These are phyloP conservation scores for Glycine tomentella DNA, from an alignment of 306 rosid species.

Conservation along the genomic window DNA sequence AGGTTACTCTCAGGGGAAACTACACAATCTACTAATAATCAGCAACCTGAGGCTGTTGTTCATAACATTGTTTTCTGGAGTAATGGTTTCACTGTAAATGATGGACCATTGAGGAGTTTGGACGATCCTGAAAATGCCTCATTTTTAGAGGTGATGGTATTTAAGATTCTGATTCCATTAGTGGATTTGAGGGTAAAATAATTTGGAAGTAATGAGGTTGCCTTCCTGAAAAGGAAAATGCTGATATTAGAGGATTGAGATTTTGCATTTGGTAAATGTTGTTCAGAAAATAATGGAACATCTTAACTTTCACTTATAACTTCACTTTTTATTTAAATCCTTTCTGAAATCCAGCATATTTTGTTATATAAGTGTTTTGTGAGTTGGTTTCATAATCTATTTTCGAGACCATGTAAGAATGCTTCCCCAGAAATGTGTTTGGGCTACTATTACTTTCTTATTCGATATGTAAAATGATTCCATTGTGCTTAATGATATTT, in stretches of 20 bases:
- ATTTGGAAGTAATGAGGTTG: conserved; percentile 23
- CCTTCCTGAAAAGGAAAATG: neutral
- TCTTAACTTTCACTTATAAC: conserved; percentile 12
- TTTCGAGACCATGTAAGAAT: conserved; percentile 9
- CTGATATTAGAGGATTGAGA: conserved; percentile 19
- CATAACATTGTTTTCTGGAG: conserved; percentile 97
- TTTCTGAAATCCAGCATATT: conserved; percentile 18
- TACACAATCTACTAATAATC: conserved; percentile 72
- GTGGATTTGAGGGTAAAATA: conserved; percentile 24
- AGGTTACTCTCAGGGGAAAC: conserved; percentile 90
- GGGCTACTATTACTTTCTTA: conserved; percentile 11
- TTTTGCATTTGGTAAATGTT: conserved; percentile 15
- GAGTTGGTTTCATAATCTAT: conserved; percentile 8
- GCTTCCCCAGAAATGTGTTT: conserved; percentile 22
- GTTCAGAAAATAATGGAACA: conserved; percentile 28
- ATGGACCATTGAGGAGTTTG: conserved; percentile 93
- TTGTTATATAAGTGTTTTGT: conserved; percentile 15
- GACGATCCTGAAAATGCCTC: conserved; percentile 96
- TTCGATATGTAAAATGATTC: conserved; percentile 5
- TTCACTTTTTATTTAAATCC: conserved; percentile 30
- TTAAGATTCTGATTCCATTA: conserved; percentile 19
- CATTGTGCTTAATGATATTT: conserved; percentile 22
- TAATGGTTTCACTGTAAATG: conserved; percentile 88
- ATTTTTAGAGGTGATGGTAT: conserved; percentile 76
- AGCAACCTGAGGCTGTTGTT: conserved; percentile 77